Evolutionary conservation across 352 stramenopile genomes (phyloP), one percentile per base, ranked within the genome.

Genomic region (Phytophthora europaea): DNA sequence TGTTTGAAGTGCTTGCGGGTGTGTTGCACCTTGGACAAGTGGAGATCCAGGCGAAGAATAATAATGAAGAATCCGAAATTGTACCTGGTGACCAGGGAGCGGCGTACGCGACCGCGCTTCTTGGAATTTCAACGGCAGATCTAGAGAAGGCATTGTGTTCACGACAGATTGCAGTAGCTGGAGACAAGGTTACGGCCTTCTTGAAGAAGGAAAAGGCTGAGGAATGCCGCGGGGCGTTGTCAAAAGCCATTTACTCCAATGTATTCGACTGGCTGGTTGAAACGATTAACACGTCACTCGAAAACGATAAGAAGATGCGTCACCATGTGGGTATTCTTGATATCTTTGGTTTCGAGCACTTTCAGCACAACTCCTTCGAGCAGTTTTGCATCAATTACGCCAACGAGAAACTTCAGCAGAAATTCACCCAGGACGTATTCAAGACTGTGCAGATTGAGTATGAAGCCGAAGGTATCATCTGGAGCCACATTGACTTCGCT

Each of bases 1-100:
- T 96, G 10, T 94, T 96, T 73, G 73, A 92, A 65, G 78, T 94
- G n/a, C 76, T 96, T 23, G 85, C 88, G 5, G 98, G 95, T 62
- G 87, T 99, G 40, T 78, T 99, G 65, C 97, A 99, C 74, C 84
- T 99, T 20, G 98, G 98, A 52, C 97, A 99, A 83, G 85, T 99
- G 40, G 76, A 89, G 54, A 98, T 99, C 45, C 72, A 85, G 31
- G 64, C 83, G 18, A 95, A 94, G 48, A 82, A 82, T 54, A 87
- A 90, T 64, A 88, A 94, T n/a, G 88, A 94, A 76, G 84, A 92
- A 59, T 90, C 80, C 1, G 78, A 78, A 22, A 83, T 93, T 16
- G 78, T 66, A 3, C 64, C 78, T 3, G 69, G 59, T 15, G 78
- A 91, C 40, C 48, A 70, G 36, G 83, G 75, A 5, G 71, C 82